Base-by-base conservation (phyloP, 208 protist species). In the Leishmania lainsoni region DNA sequence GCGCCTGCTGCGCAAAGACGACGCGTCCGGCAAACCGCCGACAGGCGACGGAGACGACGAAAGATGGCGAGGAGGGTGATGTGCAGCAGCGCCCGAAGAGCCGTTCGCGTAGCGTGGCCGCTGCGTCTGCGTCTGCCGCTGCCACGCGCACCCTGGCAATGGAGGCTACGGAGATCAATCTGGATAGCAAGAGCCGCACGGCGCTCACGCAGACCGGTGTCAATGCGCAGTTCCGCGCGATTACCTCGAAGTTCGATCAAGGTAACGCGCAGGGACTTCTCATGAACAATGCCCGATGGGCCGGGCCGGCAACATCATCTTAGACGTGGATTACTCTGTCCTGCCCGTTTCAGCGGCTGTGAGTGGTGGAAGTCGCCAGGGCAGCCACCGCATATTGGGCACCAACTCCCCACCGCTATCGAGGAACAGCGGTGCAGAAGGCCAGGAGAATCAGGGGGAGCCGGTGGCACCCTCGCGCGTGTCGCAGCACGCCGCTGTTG, bases 191-290 rank as follows among this genome's bases (percentile, higher is more conserved):
- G 76, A 84, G 84, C 32, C 88, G 89, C 59, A 85, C 87, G 56
- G 90, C 93, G 39, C 90, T 97, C 63, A 94, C 87, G 51, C 93
- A 94, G 69, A 89, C 86, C 6, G 91, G 91, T 54, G 81, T 97
- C 22, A 95, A 91, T 78, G 93, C 94, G 51, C 94, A 96, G 86
- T 98, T 98, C 76, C 90, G 94, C 63, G 93, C 94, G 76, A 93
- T 98, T 54, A 98, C 93, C 45, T 94, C 96, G 79, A 94, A 94
- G 79, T 98, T 98, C 80, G 94, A 98, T 75, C 94, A 98, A 68
- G 93, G 92, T 49, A 94, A 98, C 75, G 91, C 94, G 65, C 94
- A 98, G 66, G 94, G 94, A 5, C 85, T 98, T 81, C 81, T 98
- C 29, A 70, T 95, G 81, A 88, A 95, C 91, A 98, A 98, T 81